Percentiles rank a stretch among this genome's conserved stretches.
These are phyloP conservation scores for Lasiodiplodia hormozganensis DNA, from an alignment of 2,329 filamentous ascomycete species.

Conservation along the genomic window DNA sequence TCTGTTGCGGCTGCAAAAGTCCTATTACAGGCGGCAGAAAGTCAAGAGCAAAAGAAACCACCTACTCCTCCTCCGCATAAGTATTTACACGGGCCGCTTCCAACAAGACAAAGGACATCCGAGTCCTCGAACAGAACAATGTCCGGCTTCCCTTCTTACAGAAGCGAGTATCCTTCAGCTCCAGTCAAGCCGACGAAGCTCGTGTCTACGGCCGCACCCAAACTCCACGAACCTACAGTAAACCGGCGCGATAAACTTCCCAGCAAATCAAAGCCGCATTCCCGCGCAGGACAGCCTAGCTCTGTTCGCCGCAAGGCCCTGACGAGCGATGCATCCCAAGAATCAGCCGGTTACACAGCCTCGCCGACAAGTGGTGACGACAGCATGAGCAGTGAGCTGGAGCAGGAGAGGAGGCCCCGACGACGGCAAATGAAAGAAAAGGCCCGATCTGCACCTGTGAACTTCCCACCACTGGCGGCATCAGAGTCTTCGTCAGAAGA, in stretches of 20 bases:
- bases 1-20: conserved; percentile 16
- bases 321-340: not conserved
- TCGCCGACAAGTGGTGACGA: conserved; percentile 22
- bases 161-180: conserved; percentile 56
- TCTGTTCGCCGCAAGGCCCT: conserved; percentile 15
- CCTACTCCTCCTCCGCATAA: conserved; percentile 28
- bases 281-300: not conserved
- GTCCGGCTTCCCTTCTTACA: conserved; percentile 49
- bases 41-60: conserved; percentile 15
- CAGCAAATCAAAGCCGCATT: not conserved
- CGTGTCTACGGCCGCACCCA: conserved; percentile 7
- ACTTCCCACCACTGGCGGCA: conserved; percentile 41
- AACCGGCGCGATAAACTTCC: not conserved
- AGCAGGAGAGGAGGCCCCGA: not conserved
- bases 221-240: not conserved
- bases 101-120: conserved; percentile 13
- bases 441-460: conserved; percentile 41
- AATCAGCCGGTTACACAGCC: not conserved
- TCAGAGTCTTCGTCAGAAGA: conserved; percentile 34
- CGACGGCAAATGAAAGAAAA: conserved; percentile 38
- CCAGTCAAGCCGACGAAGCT: conserved; percentile 41
- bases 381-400: conserved; percentile 18
- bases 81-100: conserved; percentile 15
- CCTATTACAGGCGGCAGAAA: conserved; percentile 5
- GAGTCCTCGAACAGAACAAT: conserved; percentile 1